phyloP scores from a whole-genome alignment of 192 early-diverging fungal genomes.

The Entrophospora sp. region DNA sequence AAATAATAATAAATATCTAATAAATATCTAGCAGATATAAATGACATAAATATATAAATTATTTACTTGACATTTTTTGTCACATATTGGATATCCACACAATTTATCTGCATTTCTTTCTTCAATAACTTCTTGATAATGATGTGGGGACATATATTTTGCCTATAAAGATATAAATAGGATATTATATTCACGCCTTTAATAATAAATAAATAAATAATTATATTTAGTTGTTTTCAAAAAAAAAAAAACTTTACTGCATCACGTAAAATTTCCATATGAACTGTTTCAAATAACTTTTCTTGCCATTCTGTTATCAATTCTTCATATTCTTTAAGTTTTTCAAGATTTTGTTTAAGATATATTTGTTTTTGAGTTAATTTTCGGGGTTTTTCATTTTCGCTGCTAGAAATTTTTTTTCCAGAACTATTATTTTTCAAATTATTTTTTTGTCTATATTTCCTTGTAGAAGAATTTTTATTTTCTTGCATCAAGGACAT shows the following conservation, averaged over 20 bases:
- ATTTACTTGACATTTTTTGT: conserved; percentile 33
- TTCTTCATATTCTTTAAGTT: conserved; percentile 26
- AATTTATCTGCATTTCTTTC: conserved; percentile 59
- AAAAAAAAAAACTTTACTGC: conserved; percentile 22
- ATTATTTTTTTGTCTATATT: no score
- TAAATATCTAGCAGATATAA: neutral
- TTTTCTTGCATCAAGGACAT: no score
- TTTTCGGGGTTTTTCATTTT: no score
- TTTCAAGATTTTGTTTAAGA: conserved; percentile 25
- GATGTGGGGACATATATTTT: conserved; percentile 53
- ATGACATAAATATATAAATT: neutral
- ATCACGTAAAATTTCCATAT: conserved; percentile 27
- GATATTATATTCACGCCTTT: neutral
- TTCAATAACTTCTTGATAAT: conserved; percentile 61
- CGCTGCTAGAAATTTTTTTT: no score
- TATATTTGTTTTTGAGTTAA: neutral
- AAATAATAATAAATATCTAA: neutral
- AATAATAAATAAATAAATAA: neutral
- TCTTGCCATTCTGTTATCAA: conserved; percentile 40
- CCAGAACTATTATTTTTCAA: no score
- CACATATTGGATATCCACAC: conserved; percentile 83
- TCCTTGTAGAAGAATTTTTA: no score
- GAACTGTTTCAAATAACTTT: conserved; percentile 37
- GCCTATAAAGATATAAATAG: conserved; percentile 26
- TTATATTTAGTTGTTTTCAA: neutral